Conservation (phyloP, 805 yeast genomes). For the Scheffersomyces ergatensis region DNA sequence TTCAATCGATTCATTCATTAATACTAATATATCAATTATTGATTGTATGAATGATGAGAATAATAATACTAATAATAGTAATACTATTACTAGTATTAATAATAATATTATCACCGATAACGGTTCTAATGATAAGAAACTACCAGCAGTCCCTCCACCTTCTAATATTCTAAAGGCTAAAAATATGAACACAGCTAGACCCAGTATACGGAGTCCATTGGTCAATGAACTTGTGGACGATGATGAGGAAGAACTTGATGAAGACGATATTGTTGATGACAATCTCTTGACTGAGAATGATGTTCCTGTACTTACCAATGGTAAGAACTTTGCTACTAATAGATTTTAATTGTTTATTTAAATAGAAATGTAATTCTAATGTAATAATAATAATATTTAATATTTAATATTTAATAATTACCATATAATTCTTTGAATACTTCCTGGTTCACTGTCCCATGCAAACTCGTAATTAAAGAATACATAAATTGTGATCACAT, state of each 20-base stretch:
- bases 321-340: background rate
- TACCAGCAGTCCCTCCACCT: background rate
- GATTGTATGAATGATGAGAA: constrained; percentile 12
- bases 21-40: constrained; percentile 23
- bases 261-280: background rate
- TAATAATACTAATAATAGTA: background rate
- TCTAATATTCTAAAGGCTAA: background rate
- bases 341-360: background rate
- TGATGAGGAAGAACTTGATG: background rate
- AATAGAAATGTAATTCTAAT: background rate
- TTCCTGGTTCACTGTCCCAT: constrained; percentile 63
- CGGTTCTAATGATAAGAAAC: background rate
- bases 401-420: constrained; percentile 24
- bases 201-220: background rate
- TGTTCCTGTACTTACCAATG: background rate
- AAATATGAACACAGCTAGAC: background rate
- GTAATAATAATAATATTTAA: background rate
- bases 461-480: constrained; percentile 61
- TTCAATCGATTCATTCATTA: constrained; percentile 30
- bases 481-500: constrained; percentile 49
- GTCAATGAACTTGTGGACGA: background rate
- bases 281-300: background rate
- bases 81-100: background rate
- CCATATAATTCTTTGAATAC: constrained; percentile 85
- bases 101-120: background rate